Evolutionary conservation across 2,329 filamentous ascomycete genomes (phyloP), one percentile per base, ranked within the genome.

Genomic region (Talaromyces atroroseus): DNA sequence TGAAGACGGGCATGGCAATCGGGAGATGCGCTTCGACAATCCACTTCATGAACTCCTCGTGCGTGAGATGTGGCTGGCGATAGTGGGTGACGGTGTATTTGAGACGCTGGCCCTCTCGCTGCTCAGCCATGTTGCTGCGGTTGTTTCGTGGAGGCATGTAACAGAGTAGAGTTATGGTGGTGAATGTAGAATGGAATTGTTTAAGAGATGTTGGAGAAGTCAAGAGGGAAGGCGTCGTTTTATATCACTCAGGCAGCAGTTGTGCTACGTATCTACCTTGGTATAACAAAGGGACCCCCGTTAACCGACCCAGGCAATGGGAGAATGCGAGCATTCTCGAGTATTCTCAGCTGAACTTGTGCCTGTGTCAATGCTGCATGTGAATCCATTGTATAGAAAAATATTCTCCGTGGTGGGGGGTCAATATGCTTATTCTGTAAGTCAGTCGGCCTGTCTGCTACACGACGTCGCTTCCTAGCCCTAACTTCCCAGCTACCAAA

Each of bases 1-100:
- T 65, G 58, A 69, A 67, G 21, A 67, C 48, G 6, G 64, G 62
- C 7, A 69, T 60, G 23, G 64, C 68, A 40, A 64, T 55, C 18
- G 64, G 64, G 11, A 69, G 50, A 48, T 71, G 68, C 32, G 62
- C 61, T n/a, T 68, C 59, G 14, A 63, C 59, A 11, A 70, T 63
- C 66, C 63, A 70, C 34, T 68, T 65, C 45, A 69, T 66, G 53
- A 71, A 70, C 23, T 50, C 64, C 48, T 70, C 65, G 50, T 70
- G 68, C 5, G 68, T 66, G 49, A 64, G 64, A 20, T 69, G 47
- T 3, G 52, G 58, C 47, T 61, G 61, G 42, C 67, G 65, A 51
- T 68, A 62, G 48, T 69, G 67, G 18, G 63, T 68, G 23, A 68
- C 56, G 11, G 65, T 69, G 57, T 60, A 66, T 57, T 67, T 68